A percentile compares a stretch with the other conserved stretches of the same genome.
These are phyloP conservation scores for Hygrocybe punicea DNA, from an alignment of 768 basidiomycete genomes.

Conservation along the genomic window DNA sequence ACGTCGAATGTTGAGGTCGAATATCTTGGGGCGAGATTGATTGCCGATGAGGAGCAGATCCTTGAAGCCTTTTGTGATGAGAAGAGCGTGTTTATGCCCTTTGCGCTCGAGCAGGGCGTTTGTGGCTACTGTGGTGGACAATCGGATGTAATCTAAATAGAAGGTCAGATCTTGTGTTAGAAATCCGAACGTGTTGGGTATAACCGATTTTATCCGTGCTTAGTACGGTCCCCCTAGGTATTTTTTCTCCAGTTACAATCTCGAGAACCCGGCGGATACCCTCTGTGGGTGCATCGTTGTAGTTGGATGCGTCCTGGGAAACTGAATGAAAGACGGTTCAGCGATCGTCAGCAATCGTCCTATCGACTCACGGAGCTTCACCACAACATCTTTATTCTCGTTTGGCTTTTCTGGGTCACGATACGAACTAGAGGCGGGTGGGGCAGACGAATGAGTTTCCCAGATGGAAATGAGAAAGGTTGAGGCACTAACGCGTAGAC, in stretches of 20 bases:
- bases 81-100: slow-evolving; percentile 84
- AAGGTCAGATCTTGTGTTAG: slow-evolving; percentile 2
- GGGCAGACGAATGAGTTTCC: neutral
- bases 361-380: slow-evolving; percentile 72
- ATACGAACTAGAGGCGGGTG: slow-evolving; percentile 52
- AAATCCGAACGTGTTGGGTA: neutral
- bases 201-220: slow-evolving; percentile 79
- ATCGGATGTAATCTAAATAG: slow-evolving; percentile 74
- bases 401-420: slow-evolving; percentile 60
- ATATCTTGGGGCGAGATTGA: slow-evolving; percentile 91
- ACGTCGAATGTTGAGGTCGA: slow-evolving; percentile 87
- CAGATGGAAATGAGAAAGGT: no score
- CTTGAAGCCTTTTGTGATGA: slow-evolving; percentile 89
- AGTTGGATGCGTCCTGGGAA: slow-evolving; percentile 85
- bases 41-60: slow-evolving; percentile 93
- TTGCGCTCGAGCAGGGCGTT: slow-evolving; percentile 95
- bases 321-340: slow-evolving; percentile 43
- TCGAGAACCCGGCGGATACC: slow-evolving; percentile 87
- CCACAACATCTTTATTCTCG: slow-evolving; percentile 75
- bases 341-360: neutral
- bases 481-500: slow-evolving; percentile 63
- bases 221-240: slow-evolving; percentile 63
- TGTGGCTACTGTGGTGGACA: slow-evolving; percentile 94
- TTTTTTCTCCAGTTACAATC: slow-evolving; percentile 61
- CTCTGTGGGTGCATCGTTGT: slow-evolving; percentile 90